These are phyloP conservation scores for Sistotremastrum niveocremeum DNA, from an alignment of 768 basidiomycete genomes.

Conservation along the genomic window DNA sequence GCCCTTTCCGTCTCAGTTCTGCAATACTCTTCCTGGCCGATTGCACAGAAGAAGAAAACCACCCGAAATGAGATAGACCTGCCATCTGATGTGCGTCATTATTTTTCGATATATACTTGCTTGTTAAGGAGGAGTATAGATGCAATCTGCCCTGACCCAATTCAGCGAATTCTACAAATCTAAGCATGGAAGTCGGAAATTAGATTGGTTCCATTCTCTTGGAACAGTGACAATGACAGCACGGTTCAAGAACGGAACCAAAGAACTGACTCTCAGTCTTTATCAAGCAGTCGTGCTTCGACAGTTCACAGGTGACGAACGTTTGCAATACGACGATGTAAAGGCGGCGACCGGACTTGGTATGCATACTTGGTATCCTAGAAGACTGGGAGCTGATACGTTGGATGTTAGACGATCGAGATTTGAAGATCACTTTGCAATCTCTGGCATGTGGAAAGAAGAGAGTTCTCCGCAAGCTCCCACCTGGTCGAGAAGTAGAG, in stretches of 20 bases:
- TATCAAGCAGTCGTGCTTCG: conserved; percentile 82
- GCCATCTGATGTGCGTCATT: conserved; percentile 32
- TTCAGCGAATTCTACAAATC: conserved; percentile 64
- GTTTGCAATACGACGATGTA: conserved; percentile 55
- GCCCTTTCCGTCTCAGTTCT: conserved; percentile 68
- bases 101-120: background rate
- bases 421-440: conserved; percentile 76
- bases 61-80: conserved; percentile 28
- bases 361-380: conserved; percentile 21
- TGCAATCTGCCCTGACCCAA: conserved; percentile 53
- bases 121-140: conserved; percentile 26
- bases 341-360: conserved; percentile 56
- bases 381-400: conserved; percentile 15
- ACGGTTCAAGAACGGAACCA: conserved; percentile 50
- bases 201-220: conserved; percentile 80
- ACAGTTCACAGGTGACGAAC: conserved; percentile 62
- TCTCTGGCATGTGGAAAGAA: conserved; percentile 88
- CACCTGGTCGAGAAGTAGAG: conserved; percentile 63
- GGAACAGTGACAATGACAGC: conserved; percentile 70
- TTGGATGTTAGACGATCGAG: conserved; percentile 40
- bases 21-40: conserved; percentile 86
- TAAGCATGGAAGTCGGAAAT: conserved; percentile 60
- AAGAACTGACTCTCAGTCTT: conserved; percentile 84
- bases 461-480: conserved; percentile 71
- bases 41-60: conserved; percentile 32